A percentile compares a stretch with the other conserved stretches of the same genome.
Conservation (phyloP, 345 rosid species). For the Bruguiera parviflora region DNA sequence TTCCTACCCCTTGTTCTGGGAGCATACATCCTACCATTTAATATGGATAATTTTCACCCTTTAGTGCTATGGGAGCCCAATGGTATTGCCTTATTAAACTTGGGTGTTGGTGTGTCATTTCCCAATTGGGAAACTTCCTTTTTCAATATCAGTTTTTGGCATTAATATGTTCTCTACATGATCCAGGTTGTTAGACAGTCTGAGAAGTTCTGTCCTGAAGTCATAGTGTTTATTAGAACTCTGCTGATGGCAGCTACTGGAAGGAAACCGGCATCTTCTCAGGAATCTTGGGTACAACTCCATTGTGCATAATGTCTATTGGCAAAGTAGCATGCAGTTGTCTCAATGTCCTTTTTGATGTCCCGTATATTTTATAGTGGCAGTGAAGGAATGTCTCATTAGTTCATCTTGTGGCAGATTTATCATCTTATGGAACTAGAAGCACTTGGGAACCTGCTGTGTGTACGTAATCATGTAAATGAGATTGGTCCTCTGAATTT, state of each 20-base stretch:
- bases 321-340: neutral
- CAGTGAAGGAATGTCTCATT: neutral
- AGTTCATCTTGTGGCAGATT: slow-evolving; percentile 45
- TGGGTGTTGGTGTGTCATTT: too few relatives aligned
- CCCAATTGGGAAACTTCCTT: neutral
- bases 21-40: too few relatives aligned
- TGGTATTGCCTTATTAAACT: too few relatives aligned
- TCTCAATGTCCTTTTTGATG: neutral
- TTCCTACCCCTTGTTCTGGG: too few relatives aligned
- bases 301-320: neutral
- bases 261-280: slow-evolving; percentile 36
- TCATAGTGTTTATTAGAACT: slow-evolving; percentile 58
- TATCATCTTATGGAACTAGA: slow-evolving; percentile 58
- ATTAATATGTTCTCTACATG: slow-evolving; percentile 6
- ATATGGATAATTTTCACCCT: too few relatives aligned
- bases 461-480: slow-evolving; percentile 30
- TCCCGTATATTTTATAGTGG: neutral
- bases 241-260: slow-evolving; percentile 58
- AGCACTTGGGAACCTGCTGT: slow-evolving; percentile 53
- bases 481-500: slow-evolving; percentile 68
- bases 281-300: slow-evolving; percentile 56
- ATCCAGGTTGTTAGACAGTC: slow-evolving; percentile 67
- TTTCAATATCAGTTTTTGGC: neutral
- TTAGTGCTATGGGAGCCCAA: too few relatives aligned
- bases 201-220: slow-evolving; percentile 83